phyloP scores from a whole-genome alignment of 306 rosid species.

The Lathyrus oleraceus region DNA sequence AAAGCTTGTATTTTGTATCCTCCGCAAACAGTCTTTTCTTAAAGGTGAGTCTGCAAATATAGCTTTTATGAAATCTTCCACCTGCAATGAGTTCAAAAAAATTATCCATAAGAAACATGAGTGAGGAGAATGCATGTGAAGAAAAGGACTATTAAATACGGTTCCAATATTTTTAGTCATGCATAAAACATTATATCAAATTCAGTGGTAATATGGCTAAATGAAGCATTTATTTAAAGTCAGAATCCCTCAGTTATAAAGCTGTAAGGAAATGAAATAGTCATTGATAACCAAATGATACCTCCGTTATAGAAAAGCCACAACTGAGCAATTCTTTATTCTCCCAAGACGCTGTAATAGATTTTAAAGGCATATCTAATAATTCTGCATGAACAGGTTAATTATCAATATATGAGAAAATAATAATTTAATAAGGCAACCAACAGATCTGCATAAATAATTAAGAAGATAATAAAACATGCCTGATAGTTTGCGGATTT shows the following conservation, averaged over 20 bases:
- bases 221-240: slow-evolving; percentile 8
- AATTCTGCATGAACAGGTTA: slow-evolving; percentile 55
- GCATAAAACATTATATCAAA: not conserved
- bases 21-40: slow-evolving; percentile 78
- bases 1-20: slow-evolving; percentile 53
- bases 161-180: slow-evolving; percentile 11
- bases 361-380: slow-evolving; percentile 86
- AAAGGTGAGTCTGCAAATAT: slow-evolving; percentile 83
- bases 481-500: slow-evolving; percentile 89
- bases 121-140: not conserved
- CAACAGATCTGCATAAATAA: slow-evolving; percentile 1
- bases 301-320: slow-evolving; percentile 74
- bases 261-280: not conserved
- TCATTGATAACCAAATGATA: slow-evolving; percentile 39
- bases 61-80: slow-evolving; percentile 75
- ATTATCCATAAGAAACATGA: not conserved
- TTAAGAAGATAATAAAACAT: slow-evolving; percentile 37
- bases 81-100: slow-evolving; percentile 44
- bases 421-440: slow-evolving; percentile 18
- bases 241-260: slow-evolving; percentile 1
- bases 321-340: slow-evolving; percentile 54
- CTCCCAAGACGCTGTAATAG: slow-evolving; percentile 86
- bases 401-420: slow-evolving; percentile 27
- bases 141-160: slow-evolving; percentile 8
- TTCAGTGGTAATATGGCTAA: not conserved